Evolutionary conservation across 768 basidiomycete species (phyloP).

Genomic region (Russula sp.): DNA sequence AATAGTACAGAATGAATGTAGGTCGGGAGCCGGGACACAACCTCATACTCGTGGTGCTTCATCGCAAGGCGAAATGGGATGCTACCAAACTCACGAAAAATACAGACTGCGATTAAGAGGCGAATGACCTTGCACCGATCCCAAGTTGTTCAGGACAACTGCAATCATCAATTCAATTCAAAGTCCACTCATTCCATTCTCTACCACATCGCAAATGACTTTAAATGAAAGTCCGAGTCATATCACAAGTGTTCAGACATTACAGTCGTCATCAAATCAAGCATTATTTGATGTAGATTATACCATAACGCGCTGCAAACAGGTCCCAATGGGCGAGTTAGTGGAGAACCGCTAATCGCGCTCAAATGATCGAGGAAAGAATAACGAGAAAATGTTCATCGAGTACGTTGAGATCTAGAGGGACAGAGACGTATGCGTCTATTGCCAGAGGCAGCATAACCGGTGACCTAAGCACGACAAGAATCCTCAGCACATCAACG

Average conservation of each 20-base stretch:
- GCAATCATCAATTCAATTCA: not conserved
- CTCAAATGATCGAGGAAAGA: not conserved
- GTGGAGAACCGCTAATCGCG: not conserved
- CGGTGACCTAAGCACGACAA: conserved; percentile 4
- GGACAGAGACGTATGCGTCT: not conserved
- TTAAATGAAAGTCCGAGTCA: too few relatives aligned
- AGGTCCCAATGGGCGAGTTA: not conserved
- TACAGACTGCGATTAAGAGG: too few relatives aligned
- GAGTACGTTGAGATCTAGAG: not conserved
- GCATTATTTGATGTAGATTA: not conserved
- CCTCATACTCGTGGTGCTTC: too few relatives aligned
- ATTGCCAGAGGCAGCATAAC: conserved; percentile 1
- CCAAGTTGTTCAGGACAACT: not conserved
- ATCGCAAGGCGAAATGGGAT: too few relatives aligned
- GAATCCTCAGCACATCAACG: conserved; percentile 12
- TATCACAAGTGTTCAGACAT: not conserved
- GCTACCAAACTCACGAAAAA: too few relatives aligned
- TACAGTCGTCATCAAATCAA: not conserved
- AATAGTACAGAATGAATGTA: too few relatives aligned
- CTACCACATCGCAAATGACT: not conserved
- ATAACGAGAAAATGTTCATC: not conserved
- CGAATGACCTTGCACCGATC: too few relatives aligned
- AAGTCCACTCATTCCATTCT: not conserved
- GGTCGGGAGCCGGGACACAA: too few relatives aligned
- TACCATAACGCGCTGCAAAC: not conserved